Base-by-base conservation (phyloP, 192 early-diverging fungal genomes). In the Backusella tuberculispora region DNA sequence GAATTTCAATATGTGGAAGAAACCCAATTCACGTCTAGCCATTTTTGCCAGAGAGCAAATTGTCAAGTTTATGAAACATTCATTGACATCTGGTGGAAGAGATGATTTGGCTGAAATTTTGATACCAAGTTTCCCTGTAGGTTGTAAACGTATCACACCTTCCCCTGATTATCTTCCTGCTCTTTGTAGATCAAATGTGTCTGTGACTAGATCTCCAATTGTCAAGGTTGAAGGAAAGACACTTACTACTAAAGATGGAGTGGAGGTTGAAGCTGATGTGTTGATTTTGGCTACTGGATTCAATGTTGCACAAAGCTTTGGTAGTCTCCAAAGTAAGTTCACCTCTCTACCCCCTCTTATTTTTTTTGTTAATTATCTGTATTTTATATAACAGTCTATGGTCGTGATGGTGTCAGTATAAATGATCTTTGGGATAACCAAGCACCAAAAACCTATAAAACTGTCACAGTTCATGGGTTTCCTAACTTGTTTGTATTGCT, bases 201-300 rank as follows among this genome's bases (percentile, higher is more conserved):
- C 50, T 7, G 75, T 89, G 17, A 79, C 82, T 37, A 79, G 75
- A n/a, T 60, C 63, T 37, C 63, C 78, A 6, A 87, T 88, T 15
- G 10, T 53, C 3, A 44, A 63, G 21, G 66, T 88, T 66, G 78
- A 76, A 56, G 78, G 76, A 46, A 78, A 78, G 29, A 86, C 75
- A 10, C 38, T 86, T 21, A 71, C 64, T 1, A 50, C 76, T 69
- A 63, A 63, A 26, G 82, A 85, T 71, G 82, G 79, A 14, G 80
- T 56, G 14, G 38, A 48, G 15, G 74, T 78, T 63, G 81, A 86
- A 40, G 76, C 75, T 4, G 88, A 89, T 63, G 82, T 84, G 14
- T n/a, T 89, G 65, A 74, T 88, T 34, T 67, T 84, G 19, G 88
- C 86, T 12, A 89, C 88, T 15, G 88, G 88, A 5, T 89, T 88